Evolutionary conservation across 441 rosid species (phyloP).

Genomic region (Pelargonium myrrhifolium): DNA sequence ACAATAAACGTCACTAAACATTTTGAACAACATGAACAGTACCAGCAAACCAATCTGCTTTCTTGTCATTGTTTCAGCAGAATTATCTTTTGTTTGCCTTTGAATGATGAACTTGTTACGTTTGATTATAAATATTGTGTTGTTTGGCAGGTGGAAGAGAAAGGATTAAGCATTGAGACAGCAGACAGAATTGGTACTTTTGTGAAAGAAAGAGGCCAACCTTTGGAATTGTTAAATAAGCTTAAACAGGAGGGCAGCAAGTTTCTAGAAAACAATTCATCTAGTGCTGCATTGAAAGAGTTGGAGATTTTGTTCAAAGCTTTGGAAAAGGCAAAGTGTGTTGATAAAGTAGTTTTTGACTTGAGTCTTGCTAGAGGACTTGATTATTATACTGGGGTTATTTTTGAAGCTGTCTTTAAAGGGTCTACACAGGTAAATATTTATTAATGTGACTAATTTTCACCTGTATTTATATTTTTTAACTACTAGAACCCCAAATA

Average conservation of each 20-base stretch:
- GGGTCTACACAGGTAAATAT: conserved; percentile 65
- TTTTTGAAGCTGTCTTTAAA: conserved; percentile 74
- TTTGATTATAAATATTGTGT: conserved; percentile 7
- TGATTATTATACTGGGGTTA: conserved; percentile 90
- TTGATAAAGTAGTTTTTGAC: conserved; percentile 74
- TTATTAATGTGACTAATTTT: background rate
- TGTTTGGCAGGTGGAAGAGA: conserved; percentile 66
- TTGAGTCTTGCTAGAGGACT: conserved; percentile 97
- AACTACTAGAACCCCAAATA: background rate
- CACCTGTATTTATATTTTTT: background rate
- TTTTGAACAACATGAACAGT: no score
- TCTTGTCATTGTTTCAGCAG: background rate
- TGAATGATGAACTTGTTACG: conserved; percentile 8
- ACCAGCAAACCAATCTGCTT: no score
- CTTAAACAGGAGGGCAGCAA: conserved; percentile 53
- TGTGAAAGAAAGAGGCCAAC: conserved; percentile 71
- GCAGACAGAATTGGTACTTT: conserved; percentile 74
- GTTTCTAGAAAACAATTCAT: conserved; percentile 48
- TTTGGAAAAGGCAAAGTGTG: conserved; percentile 63
- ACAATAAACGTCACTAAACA: no score
- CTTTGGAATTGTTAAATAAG: conserved; percentile 50
- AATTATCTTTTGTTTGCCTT: background rate
- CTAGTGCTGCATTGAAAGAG: conserved; percentile 63
- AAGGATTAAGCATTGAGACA: conserved; percentile 57
- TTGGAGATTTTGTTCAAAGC: conserved; percentile 74